Conservation (phyloP, 2,329 filamentous ascomycete species). For the Myriosclerotinia duriaeana region DNA sequence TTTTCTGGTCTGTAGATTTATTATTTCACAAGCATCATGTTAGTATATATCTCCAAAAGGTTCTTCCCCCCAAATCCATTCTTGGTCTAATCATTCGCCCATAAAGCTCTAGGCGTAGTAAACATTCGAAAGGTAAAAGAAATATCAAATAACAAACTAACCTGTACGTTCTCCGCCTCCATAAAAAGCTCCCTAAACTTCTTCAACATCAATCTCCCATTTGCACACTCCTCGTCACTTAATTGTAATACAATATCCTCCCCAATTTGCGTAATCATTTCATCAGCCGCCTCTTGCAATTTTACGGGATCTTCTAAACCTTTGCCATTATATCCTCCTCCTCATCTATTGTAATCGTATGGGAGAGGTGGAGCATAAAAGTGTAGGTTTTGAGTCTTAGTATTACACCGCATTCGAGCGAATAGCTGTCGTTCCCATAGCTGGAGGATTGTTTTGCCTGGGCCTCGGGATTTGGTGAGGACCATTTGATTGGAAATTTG, state of each 20-base stretch:
- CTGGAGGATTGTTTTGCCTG: neutral
- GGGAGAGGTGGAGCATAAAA: neutral
- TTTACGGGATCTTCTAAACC: neutral
- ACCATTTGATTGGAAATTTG: too few species aligned
- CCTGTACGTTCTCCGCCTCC: too few species aligned
- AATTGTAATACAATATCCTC: neutral
- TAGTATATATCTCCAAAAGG: neutral
- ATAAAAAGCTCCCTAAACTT: neutral
- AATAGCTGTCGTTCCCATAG: neutral
- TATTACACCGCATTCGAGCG: neutral
- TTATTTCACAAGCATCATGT: neutral
- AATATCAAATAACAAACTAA: neutral
- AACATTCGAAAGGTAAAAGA: too few species aligned
- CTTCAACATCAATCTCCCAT: neutral
- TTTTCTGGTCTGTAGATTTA: neutral
- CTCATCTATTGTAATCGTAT: too few species aligned
- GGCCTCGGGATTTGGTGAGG: neutral
- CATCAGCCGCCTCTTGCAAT: neutral
- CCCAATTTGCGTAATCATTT: neutral
- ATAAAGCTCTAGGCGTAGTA: too few species aligned
- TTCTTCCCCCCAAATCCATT: too few species aligned
- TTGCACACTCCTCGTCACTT: neutral
- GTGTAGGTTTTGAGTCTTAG: neutral
- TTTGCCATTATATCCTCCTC: neutral
- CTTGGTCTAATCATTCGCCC: too few species aligned